phyloP scores from a whole-genome alignment of 768 basidiomycete species.

The Mycena epipterygia region DNA sequence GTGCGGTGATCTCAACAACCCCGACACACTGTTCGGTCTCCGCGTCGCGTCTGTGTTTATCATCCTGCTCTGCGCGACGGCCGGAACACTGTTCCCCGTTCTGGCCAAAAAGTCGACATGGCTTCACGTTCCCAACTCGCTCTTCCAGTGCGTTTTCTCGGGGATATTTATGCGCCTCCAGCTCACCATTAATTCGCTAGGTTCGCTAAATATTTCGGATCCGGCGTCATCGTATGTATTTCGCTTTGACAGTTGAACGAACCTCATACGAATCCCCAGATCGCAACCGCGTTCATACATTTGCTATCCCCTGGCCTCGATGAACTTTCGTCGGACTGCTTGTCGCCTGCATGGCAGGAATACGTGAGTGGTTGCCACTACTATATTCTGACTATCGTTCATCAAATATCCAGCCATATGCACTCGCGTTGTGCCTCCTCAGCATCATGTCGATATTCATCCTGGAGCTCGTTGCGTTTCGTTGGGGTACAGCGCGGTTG shows the following conservation, averaged over 20 bases:
- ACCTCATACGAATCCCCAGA: slow-evolving; percentile 49
- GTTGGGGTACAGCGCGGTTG: slow-evolving; percentile 74
- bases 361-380: slow-evolving; percentile 68
- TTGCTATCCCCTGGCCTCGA: slow-evolving; percentile 82
- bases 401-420: slow-evolving; percentile 73
- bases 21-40: slow-evolving; percentile 47
- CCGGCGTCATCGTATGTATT: slow-evolving; percentile 84
- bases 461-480: slow-evolving; percentile 84
- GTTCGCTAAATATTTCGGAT: slow-evolving; percentile 93
- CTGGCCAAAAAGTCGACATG: slow-evolving; percentile 42
- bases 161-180: too few species aligned
- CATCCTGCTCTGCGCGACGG: slow-evolving; percentile 69
- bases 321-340: slow-evolving; percentile 79
- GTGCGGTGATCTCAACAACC: not conserved
- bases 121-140: slow-evolving; percentile 8
- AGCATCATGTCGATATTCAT: slow-evolving; percentile 90
- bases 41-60: slow-evolving; percentile 84
- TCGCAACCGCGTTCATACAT: slow-evolving; percentile 71
- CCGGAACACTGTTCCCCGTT: slow-evolving; percentile 83
- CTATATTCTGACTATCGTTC: not conserved
- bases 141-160: slow-evolving; percentile 65
- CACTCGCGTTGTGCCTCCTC: slow-evolving; percentile 83
- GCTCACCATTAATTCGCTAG: slow-evolving; percentile 56
- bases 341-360: slow-evolving; percentile 74
- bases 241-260: too few species aligned